Percentiles rank a stretch among this genome's conserved stretches.
These are phyloP conservation scores for Oenanthe javanica DNA, from an alignment of 140 eudicot species.

Conservation along the genomic window DNA sequence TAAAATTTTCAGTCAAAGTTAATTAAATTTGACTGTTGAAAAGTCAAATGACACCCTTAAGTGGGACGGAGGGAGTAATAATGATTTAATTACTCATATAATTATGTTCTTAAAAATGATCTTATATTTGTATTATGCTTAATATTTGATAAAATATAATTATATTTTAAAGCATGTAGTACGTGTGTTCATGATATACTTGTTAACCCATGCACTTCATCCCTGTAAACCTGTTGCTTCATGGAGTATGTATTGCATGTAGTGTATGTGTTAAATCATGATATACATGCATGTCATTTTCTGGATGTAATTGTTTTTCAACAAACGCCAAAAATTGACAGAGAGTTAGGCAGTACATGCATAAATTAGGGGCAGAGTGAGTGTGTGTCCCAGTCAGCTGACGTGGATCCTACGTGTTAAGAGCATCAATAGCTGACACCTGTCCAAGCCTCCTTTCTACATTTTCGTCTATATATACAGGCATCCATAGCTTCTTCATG, in stretches of 20 bases:
- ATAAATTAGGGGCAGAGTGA: not conserved
- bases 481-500: not conserved
- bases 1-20: too few relatives aligned
- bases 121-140: too few relatives aligned
- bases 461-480: not conserved
- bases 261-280: not conserved
- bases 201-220: not conserved
- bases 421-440: not conserved
- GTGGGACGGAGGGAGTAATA: too few relatives aligned
- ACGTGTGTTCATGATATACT: not conserved
- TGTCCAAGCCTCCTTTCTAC: not conserved
- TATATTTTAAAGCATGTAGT: not conserved
- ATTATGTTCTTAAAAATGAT: too few relatives aligned
- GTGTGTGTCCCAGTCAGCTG: not conserved
- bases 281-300: not conserved
- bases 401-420: constrained; percentile 1
- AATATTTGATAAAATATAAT: too few relatives aligned
- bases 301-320: not conserved
- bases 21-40: too few relatives aligned
- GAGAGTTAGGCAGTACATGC: not conserved
- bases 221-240: not conserved
- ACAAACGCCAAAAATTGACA: too few relatives aligned
- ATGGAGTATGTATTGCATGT: not conserved
- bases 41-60: too few relatives aligned
- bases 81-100: too few relatives aligned